Conservation (phyloP, 345 rosid genomes). For the Hibiscus tridactylites region DNA sequence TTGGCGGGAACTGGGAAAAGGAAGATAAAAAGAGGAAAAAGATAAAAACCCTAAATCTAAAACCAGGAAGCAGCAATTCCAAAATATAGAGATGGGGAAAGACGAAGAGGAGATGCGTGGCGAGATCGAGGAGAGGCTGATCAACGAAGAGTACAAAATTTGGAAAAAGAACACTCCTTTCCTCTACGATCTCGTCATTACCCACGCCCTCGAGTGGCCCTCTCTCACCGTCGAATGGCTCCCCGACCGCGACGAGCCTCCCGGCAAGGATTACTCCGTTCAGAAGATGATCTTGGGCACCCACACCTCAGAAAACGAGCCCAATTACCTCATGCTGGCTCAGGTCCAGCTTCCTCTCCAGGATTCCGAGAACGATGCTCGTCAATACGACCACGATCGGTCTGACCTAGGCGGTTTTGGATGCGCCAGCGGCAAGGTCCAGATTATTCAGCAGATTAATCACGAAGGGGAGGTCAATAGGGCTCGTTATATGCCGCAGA, state of each 20-base stretch:
- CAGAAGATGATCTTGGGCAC: conserved; percentile 98
- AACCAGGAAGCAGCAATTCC: neutral
- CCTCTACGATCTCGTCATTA: conserved; percentile 88
- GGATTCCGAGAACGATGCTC: conserved; percentile 83
- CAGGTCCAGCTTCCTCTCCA: conserved; percentile 96
- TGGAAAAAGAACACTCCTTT: conserved; percentile 99
- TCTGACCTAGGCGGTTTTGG: conserved; percentile 79
- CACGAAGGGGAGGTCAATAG: conserved; percentile 98
- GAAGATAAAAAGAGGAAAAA: neutral
- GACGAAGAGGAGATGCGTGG: conserved; percentile 98
- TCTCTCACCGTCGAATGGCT: conserved; percentile 97
- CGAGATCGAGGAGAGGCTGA: conserved; percentile 84
- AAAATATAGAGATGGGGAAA: conserved; percentile 49
- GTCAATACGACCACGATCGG: conserved; percentile 89
- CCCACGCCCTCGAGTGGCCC: conserved; percentile 99
- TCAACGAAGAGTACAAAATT: conserved; percentile 96
- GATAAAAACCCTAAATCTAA: neutral
- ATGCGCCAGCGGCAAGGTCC: conserved; percentile 92
- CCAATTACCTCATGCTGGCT: conserved; percentile 90
- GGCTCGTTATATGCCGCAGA: conserved; percentile 97
- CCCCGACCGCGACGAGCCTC: conserved; percentile 92
- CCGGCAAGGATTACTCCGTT: conserved; percentile 85
- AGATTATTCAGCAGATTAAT: conserved; percentile 93
- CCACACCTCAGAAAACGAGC: conserved; percentile 96
- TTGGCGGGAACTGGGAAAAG: neutral